Percentiles rank a stretch among this genome's conserved stretches.
phyloP scores from a whole-genome alignment of 352 stramenopile genomes.

The Pythium myriotylum region DNA sequence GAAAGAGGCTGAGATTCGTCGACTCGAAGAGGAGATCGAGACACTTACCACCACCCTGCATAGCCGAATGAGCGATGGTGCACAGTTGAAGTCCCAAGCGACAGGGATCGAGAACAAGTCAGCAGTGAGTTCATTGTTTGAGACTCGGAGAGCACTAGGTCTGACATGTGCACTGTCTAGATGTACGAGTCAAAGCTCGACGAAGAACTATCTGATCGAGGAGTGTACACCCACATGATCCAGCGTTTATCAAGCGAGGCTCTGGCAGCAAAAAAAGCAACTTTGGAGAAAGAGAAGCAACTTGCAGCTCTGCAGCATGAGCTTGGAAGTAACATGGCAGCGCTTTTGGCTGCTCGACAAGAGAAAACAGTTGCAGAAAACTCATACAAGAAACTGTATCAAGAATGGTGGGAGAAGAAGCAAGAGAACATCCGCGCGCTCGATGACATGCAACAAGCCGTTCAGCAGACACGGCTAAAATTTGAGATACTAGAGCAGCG shows the following conservation, averaged over 20 bases:
- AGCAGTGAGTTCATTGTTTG: constrained; percentile 35
- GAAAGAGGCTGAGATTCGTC: constrained; percentile 77
- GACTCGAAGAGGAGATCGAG: constrained; percentile 77
- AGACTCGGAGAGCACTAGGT: background rate
- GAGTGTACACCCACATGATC: constrained; percentile 87
- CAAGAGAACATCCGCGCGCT: constrained; percentile 72
- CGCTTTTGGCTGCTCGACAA: constrained; percentile 60
- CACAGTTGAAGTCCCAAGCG: constrained; percentile 64
- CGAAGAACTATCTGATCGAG: constrained; percentile 66
- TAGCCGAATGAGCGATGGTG: constrained; percentile 54
- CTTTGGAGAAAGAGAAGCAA: constrained; percentile 62
- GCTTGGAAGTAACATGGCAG: constrained; percentile 48
- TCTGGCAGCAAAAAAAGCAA: constrained; percentile 63
- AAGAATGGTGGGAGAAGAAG: constrained; percentile 72
- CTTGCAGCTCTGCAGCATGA: constrained; percentile 60
- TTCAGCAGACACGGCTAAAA: constrained; percentile 75
- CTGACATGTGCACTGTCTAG: constrained; percentile 22
- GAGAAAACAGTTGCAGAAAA: constrained; percentile 73
- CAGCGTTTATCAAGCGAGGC: constrained; percentile 66
- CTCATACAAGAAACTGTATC: constrained; percentile 64
- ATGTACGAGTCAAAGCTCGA: constrained; percentile 81
- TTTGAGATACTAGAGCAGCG: constrained; percentile 77
- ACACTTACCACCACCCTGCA: constrained; percentile 75
- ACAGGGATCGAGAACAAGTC: constrained; percentile 79
- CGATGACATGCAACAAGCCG: constrained; percentile 75